These are phyloP conservation scores for Inosperma sp. DNA, from an alignment of 768 basidiomycete genomes.

Conservation along the genomic window DNA sequence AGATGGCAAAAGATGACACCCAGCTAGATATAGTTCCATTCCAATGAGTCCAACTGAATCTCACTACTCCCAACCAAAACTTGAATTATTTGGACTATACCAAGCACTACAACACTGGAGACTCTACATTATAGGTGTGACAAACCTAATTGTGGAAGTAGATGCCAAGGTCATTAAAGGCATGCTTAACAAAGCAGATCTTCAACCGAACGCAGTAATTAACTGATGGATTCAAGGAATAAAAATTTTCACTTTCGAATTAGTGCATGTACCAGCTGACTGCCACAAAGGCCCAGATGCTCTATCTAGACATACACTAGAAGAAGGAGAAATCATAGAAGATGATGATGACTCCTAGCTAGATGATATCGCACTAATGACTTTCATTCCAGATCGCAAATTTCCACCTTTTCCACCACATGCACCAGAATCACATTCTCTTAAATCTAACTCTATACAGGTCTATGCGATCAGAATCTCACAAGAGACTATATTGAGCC, in stretches of 20 bases:
- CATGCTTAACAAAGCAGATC: too few relatives aligned
- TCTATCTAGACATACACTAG: background rate
- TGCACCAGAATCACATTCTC: background rate
- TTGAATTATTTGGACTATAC: constrained; percentile 32
- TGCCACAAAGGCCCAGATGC: background rate
- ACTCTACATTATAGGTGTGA: constrained; percentile 17
- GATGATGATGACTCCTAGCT: background rate
- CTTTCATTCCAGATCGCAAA: background rate
- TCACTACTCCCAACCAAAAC: too few relatives aligned
- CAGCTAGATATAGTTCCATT: constrained; percentile 17
- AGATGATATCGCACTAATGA: background rate
- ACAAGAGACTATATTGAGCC: too few relatives aligned
- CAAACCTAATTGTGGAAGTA: constrained; percentile 25
- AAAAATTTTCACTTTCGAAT: constrained; percentile 36
- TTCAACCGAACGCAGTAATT: too few relatives aligned
- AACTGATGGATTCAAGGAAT: too few relatives aligned
- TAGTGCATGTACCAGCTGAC: constrained; percentile 22
- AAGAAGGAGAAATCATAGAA: background rate
- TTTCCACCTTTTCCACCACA: background rate
- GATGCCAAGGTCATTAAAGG: constrained; percentile 32
- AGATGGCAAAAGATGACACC: constrained; percentile 4
- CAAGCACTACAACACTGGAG: constrained; percentile 14
- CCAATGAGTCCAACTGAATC: too few relatives aligned
- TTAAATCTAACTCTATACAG: background rate
- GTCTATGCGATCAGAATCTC: too few relatives aligned